Percentiles rank a stretch among this genome's conserved stretches.
Conservation (phyloP, 2,329 filamentous ascomycete species). For the Cladorrhinum sp. region DNA sequence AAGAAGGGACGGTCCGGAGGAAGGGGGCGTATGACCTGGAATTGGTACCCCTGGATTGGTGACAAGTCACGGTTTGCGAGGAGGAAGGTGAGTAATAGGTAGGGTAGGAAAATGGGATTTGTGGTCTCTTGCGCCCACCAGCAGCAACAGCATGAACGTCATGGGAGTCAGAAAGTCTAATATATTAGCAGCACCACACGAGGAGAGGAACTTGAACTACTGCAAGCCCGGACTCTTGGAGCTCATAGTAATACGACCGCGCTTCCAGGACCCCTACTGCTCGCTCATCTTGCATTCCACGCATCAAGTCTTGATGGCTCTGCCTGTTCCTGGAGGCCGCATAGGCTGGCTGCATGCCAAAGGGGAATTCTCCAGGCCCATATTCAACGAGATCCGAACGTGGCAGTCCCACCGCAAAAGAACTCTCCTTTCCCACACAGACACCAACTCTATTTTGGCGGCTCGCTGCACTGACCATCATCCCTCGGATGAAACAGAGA, state of each 20-base stretch:
- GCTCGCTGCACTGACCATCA: background rate
- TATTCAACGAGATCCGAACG: background rate
- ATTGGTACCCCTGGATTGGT: background rate
- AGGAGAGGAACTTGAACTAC: background rate
- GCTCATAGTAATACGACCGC: background rate
- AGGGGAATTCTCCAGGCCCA: background rate
- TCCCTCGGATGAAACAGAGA: background rate
- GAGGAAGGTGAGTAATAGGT: background rate
- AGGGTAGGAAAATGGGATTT: background rate
- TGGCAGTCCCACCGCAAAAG: slow-evolving; percentile 4
- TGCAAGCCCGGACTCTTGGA: background rate
- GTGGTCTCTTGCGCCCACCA: background rate
- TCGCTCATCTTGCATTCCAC: background rate
- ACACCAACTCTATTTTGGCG: background rate
- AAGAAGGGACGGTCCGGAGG: background rate
- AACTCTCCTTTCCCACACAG: background rate
- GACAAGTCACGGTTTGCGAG: background rate
- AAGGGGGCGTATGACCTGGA: background rate
- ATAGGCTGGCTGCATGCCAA: slow-evolving; percentile 2
- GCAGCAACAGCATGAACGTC: background rate
- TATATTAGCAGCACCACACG: background rate
- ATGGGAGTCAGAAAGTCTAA: background rate
- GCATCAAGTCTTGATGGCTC: background rate
- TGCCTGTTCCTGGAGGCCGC: background rate
- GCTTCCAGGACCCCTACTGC: background rate